Percentiles rank a stretch among this genome's conserved stretches.
These are phyloP conservation scores for Trametopsis cervina DNA, from an alignment of 768 basidiomycete genomes.

Conservation along the genomic window DNA sequence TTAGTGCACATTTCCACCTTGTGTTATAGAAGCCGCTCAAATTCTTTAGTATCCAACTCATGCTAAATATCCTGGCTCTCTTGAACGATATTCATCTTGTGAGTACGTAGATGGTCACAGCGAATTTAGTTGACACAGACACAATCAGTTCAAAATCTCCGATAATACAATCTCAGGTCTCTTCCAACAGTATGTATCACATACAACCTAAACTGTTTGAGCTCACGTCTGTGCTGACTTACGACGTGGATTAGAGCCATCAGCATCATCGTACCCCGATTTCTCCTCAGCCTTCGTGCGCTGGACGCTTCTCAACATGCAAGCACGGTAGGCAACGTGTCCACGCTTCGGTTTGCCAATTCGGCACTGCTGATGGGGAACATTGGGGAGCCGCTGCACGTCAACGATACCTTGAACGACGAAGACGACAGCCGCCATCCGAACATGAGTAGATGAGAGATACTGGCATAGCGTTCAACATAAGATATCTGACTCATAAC, in stretches of 20 bases:
- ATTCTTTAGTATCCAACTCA: neutral
- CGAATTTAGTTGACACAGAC: neutral
- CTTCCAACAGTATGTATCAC: conserved; percentile 2
- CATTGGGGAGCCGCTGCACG: too few relatives aligned
- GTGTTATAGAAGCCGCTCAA: neutral
- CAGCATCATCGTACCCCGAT: conserved; percentile 1
- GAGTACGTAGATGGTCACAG: neutral
- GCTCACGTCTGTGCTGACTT: neutral
- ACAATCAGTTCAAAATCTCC: neutral
- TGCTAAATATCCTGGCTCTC: conserved; percentile 4
- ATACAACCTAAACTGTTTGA: neutral
- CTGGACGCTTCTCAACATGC: too few relatives aligned
- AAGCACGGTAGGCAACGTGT: too few relatives aligned
- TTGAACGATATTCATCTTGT: neutral
- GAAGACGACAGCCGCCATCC: too few relatives aligned
- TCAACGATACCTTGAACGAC: too few relatives aligned
- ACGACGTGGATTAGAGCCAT: too few relatives aligned
- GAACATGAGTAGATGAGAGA: too few relatives aligned
- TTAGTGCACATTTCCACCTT: neutral
- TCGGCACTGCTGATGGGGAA: too few relatives aligned
- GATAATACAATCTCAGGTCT: neutral
- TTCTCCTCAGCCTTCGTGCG: neutral
- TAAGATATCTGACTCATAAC: too few relatives aligned
- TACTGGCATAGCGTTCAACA: too few relatives aligned
- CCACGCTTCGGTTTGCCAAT: too few relatives aligned